phyloP scores from a whole-genome alignment of 352 stramenopile species.

The Globisporangium apiculatum region DNA sequence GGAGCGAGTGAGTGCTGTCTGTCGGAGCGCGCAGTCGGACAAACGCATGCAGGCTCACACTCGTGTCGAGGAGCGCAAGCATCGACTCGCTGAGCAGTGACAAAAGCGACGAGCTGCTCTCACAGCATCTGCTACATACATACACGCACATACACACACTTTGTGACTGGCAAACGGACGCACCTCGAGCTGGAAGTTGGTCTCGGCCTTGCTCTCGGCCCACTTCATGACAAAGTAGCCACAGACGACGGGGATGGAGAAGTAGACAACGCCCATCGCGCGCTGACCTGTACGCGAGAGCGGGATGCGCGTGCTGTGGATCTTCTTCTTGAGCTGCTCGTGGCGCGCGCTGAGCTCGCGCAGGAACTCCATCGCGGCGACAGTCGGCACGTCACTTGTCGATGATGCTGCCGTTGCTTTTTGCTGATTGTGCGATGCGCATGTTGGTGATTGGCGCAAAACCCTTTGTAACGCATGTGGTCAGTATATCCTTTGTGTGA shows the following conservation, averaged over 20 bases:
- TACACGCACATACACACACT: not conserved
- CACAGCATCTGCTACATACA: not conserved
- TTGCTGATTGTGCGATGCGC: too few species aligned
- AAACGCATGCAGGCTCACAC: not conserved
- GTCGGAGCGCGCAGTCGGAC: not conserved
- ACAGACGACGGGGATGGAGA: slow-evolving; percentile 78
- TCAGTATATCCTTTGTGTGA: too few species aligned
- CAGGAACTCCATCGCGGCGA: slow-evolving; percentile 66
- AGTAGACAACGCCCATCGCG: slow-evolving; percentile 88
- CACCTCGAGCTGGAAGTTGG: slow-evolving; percentile 74
- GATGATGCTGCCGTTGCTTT: too few species aligned
- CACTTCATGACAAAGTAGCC: slow-evolving; percentile 93
- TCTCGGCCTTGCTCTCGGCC: slow-evolving; percentile 58
- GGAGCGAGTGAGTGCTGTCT: not conserved
- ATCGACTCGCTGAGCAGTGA: too few species aligned
- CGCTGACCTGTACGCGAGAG: slow-evolving; percentile 83
- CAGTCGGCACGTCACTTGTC: too few species aligned
- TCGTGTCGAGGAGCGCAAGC: too few species aligned
- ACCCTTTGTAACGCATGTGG: too few species aligned
- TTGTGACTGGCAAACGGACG: too few species aligned
- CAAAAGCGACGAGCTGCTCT: too few species aligned
- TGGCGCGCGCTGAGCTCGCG: slow-evolving; percentile 68
- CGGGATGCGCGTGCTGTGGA: slow-evolving; percentile 88
- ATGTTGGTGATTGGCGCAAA: too few species aligned
- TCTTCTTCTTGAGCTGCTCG: slow-evolving; percentile 88